Evolutionary conservation across 2,329 filamentous ascomycete species (phyloP), one percentile per base, ranked within the genome.

Genomic region (Alternaria ethzedia): DNA sequence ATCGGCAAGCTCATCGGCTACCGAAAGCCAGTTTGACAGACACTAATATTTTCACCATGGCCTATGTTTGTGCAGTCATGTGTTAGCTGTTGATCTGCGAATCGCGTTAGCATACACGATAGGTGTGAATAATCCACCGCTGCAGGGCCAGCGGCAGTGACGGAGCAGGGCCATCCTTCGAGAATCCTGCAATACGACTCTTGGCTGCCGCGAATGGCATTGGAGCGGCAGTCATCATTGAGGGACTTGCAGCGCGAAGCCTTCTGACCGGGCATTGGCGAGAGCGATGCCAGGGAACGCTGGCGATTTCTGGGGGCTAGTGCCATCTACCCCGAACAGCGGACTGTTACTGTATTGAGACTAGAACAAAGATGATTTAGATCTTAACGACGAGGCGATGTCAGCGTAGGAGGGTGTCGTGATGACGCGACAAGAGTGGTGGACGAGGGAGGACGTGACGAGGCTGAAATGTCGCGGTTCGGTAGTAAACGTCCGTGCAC

Each of bases 241-340:
- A 63, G 59, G 60, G 54, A 21, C 51, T 60, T 47, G 63, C 54
- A 64, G 63, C 56, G 45, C 41, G 66, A 69, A 69, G 72, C 73
- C 75, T 67, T 77, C 72, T 41, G 71, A 66, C 75, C 74, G 74
- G 68, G 66, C 68, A 67, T 57, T 66, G 67, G 64, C 67, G 65
- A 57, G 36, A 50, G 58, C 51, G 44, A 32, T 52, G 58, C 47
- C 63, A 68, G 58, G 63, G 50, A 28, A 55, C 41, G 47, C 54
- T 54, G 59, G 49, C 55, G 51, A 41, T 57, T 30, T 46, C 28
- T 47, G 55, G 64, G 49, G 52, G 51, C 50, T 54, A 63, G 61
- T 52, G 17, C 12, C 75, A 75, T 77, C 70, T 78, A 76, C 73
- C 64, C 62, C 62, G 65, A 74, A 71, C 74, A 70, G 58, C 66